phyloP scores from a whole-genome alignment of 371 early-diverging fungal species.

The Apophysomyces elegans region DNA sequence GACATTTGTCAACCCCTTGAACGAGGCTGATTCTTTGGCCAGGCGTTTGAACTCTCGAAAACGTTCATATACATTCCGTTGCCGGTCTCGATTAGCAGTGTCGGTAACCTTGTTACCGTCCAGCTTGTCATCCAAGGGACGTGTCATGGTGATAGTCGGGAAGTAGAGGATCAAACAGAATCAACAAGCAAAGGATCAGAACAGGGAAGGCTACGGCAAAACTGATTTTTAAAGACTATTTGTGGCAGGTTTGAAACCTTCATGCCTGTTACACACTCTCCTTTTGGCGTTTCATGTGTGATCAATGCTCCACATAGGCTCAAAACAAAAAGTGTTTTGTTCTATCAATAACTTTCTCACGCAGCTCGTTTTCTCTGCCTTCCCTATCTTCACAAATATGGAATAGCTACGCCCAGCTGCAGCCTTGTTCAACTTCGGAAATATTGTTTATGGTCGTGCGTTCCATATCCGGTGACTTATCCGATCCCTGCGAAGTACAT shows the following conservation, averaged over 20 bases:
- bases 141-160: background rate
- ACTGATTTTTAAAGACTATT: background rate
- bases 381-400: background rate
- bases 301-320: background rate
- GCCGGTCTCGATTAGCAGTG: background rate
- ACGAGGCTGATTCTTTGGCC: background rate
- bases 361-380: background rate
- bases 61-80: background rate
- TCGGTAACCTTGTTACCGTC: background rate
- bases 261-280: background rate
- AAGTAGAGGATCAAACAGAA: background rate
- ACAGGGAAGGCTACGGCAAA: background rate
- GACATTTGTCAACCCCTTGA: background rate
- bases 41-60: slow-evolving; percentile 1
- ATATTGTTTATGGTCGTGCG: background rate
- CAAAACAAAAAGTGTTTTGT: no score
- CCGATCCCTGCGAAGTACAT: no score
- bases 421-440: background rate
- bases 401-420: background rate
- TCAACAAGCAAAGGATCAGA: background rate
- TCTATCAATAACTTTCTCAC: slow-evolving; percentile 1
- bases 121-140: background rate
- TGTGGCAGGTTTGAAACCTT: background rate
- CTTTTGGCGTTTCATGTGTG: slow-evolving; percentile 5
- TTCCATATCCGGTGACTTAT: background rate